A percentile compares a stretch with the other conserved stretches of the same genome.
These are phyloP conservation scores for Alternaria arborescens DNA, from an alignment of 2,329 filamentous ascomycete genomes.

Conservation along the genomic window DNA sequence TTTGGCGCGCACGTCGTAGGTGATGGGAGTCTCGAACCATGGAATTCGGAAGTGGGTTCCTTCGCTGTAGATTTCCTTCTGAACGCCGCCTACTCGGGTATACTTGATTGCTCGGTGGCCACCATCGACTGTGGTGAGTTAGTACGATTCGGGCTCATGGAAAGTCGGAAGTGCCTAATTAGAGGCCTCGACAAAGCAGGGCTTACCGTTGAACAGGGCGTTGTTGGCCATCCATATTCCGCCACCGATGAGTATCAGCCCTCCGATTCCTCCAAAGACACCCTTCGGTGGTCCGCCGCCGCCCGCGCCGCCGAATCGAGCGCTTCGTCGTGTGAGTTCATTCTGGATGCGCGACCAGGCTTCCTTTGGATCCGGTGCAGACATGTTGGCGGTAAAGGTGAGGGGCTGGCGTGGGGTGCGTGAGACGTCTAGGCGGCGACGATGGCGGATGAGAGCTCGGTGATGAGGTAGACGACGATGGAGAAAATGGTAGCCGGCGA, in stretches of 20 bases:
- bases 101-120: constrained; percentile 99
- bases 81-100: constrained; percentile 87
- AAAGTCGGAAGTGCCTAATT: not conserved
- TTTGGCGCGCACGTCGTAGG: constrained; percentile 98
- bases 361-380: constrained; percentile 67
- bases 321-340: constrained; percentile 60
- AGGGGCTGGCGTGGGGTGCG: constrained; percentile 43
- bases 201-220: constrained; percentile 72
- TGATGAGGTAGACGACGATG: constrained; percentile 42
- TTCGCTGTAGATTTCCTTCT: constrained; percentile 96
- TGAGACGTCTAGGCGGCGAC: constrained; percentile 39
- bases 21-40: constrained; percentile 96
- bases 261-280: constrained; percentile 64
- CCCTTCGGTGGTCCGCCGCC: constrained; percentile 59
- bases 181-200: not conserved
- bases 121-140: constrained; percentile 76
- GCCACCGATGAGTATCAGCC: constrained; percentile 63
- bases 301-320: constrained; percentile 60
- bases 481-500: constrained; percentile 39
- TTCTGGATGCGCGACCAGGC: constrained; percentile 72
- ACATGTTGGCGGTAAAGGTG: constrained; percentile 35
- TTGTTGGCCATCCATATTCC: constrained; percentile 66
- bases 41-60: constrained; percentile 96
- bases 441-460: constrained; percentile 28
- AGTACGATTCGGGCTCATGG: constrained; percentile 19